Percentiles rank a stretch among this genome's conserved stretches.
These are phyloP conservation scores for Piloderma croceum DNA, from an alignment of 768 basidiomycete genomes.

Conservation along the genomic window DNA sequence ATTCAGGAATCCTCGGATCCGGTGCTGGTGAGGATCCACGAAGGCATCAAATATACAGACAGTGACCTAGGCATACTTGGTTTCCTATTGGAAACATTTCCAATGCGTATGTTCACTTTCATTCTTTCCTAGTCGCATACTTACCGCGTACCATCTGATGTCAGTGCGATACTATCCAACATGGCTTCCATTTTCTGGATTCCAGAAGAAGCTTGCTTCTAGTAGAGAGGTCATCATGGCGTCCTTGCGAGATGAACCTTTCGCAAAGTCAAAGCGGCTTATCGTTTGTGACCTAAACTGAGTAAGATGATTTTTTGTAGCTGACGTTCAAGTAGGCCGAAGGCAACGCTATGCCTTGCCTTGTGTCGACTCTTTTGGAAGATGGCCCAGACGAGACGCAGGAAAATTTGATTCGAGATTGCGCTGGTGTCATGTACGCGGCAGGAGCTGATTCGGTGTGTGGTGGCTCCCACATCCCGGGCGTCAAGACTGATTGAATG, in stretches of 20 bases:
- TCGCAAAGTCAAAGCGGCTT: conserved; percentile 7
- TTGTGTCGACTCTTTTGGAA: conserved; percentile 9
- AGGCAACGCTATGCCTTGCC: conserved; percentile 13
- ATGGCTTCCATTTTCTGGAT: conserved; percentile 41
- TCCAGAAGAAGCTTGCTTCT: conserved; percentile 33
- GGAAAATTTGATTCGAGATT: conserved; percentile 13
- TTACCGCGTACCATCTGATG: conserved; percentile 1
- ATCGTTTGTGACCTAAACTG: neutral
- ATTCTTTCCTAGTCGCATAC: neutral
- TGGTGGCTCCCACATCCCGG: neutral
- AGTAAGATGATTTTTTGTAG: neutral
- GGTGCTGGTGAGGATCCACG: conserved; percentile 30
- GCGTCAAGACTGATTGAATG: neutral
- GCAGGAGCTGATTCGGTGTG: conserved; percentile 17
- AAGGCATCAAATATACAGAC: conserved; percentile 36
- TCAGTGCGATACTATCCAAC: conserved; percentile 37
- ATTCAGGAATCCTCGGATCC: no score
- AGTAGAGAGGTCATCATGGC: conserved; percentile 25
- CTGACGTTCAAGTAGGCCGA: conserved; percentile 6
- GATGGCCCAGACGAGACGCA: conserved; percentile 2
- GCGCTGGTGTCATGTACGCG: conserved; percentile 10
- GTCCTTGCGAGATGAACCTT: conserved; percentile 8
- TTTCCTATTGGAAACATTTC: conserved; percentile 35
- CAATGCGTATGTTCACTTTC: conserved; percentile 19
- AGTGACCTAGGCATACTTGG: conserved; percentile 38